phyloP scores from a whole-genome alignment of 2,329 filamentous ascomycete species.

The Dendryphion nanum region DNA sequence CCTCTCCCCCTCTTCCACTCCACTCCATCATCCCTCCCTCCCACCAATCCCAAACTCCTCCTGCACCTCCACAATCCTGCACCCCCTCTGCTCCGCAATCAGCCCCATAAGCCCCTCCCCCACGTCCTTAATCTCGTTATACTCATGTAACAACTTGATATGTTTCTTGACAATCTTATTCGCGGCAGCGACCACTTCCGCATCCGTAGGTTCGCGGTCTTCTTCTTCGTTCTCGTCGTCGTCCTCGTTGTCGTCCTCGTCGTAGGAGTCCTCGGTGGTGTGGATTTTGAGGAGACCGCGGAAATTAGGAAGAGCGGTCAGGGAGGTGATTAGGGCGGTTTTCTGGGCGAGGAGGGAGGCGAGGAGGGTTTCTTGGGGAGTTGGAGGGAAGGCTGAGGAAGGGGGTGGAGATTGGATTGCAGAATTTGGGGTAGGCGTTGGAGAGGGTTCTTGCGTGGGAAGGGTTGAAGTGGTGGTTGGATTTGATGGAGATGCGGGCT shows the following conservation, averaged over 20 bases:
- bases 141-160: slow-evolving; percentile 64
- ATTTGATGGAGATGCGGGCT: too few relatives aligned
- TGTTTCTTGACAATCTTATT: slow-evolving; percentile 59
- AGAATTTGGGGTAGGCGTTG: too few relatives aligned
- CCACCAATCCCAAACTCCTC: slow-evolving; percentile 50
- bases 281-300: slow-evolving; percentile 36
- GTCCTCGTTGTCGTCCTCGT: too few relatives aligned
- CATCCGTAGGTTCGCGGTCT: slow-evolving; percentile 30
- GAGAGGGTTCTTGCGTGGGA: too few relatives aligned
- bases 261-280: too few relatives aligned
- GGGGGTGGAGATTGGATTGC: too few relatives aligned
- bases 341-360: slow-evolving; percentile 46
- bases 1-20: too few relatives aligned
- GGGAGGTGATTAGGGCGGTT: slow-evolving; percentile 30
- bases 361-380: too few relatives aligned
- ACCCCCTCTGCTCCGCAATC: slow-evolving; percentile 63
- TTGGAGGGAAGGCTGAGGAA: too few relatives aligned
- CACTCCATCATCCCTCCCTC: too few relatives aligned
- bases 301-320: slow-evolving; percentile 27
- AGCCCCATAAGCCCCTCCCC: slow-evolving; percentile 65
- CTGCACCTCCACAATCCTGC: slow-evolving; percentile 51
- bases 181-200: slow-evolving; percentile 42
- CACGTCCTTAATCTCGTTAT: slow-evolving; percentile 70
- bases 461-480: too few relatives aligned
- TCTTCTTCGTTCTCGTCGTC: too few relatives aligned